These are phyloP conservation scores for Striga asiatica DNA, from an alignment of 257 asterid genomes.

Conservation along the genomic window DNA sequence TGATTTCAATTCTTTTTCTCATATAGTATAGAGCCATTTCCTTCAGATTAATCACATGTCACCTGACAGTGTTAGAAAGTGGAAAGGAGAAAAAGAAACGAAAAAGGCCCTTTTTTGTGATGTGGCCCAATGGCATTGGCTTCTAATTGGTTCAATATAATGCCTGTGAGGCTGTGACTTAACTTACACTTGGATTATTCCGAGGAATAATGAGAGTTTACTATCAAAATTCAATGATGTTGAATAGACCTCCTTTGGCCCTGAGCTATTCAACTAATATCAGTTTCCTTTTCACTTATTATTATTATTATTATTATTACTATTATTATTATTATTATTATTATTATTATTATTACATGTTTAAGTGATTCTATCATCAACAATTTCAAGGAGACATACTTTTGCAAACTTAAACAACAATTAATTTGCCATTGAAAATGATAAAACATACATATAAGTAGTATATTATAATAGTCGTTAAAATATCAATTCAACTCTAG, in stretches of 20 bases:
- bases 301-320: no score
- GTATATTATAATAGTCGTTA: neutral
- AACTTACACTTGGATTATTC: neutral
- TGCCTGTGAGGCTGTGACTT: neutral
- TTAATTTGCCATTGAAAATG: no score
- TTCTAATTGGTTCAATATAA: constrained; percentile 9
- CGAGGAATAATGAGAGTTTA: neutral
- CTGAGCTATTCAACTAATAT: neutral
- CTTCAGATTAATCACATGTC: constrained; percentile 51
- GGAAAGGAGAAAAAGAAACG: neutral
- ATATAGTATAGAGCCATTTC: constrained; percentile 6
- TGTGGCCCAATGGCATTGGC: constrained; percentile 26
- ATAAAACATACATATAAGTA: no score
- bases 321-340: no score
- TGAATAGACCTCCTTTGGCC: neutral
- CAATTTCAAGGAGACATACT: no score
- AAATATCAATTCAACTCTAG: neutral
- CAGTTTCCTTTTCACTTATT: neutral
- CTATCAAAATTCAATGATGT: neutral
- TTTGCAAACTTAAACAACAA: no score
- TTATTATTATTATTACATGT: no score
- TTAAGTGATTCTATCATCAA: no score
- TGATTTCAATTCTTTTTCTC: neutral
- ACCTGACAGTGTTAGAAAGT: constrained; percentile 27
- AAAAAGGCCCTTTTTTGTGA: constrained; percentile 16